Percentiles rank a stretch among this genome's conserved stretches.
Conservation (phyloP, 345 rosid genomes). For the Zanthoxylum bungeanum region DNA sequence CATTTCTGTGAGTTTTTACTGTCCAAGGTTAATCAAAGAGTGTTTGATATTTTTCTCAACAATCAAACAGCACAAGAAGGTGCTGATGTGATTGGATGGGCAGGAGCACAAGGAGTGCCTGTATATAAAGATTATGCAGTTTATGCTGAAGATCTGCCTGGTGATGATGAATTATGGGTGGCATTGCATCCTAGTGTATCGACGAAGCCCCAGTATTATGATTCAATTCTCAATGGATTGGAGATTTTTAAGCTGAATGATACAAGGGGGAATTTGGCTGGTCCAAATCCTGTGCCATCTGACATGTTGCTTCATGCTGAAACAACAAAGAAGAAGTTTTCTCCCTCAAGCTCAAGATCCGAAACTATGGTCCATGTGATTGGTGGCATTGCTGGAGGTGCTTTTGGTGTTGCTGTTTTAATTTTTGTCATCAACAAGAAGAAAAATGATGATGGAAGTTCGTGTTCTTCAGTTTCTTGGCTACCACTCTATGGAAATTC, state of each 20-base stretch:
- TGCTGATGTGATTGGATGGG: constrained; percentile 52
- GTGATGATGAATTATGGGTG: constrained; percentile 33
- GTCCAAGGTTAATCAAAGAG: constrained; percentile 37
- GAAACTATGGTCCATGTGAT: constrained; percentile 8
- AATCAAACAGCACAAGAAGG: constrained; percentile 38
- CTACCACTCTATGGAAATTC: constrained; percentile 40
- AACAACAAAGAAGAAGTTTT: constrained; percentile 11
- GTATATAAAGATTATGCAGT: constrained; percentile 46
- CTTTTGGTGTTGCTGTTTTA: constrained; percentile 29
- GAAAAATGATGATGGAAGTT: background rate
- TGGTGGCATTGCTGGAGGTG: constrained; percentile 41
- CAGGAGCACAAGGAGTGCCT: constrained; percentile 39
- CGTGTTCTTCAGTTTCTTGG: constrained; percentile 19
- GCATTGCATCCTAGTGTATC: constrained; percentile 42
- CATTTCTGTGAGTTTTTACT: constrained; percentile 58
- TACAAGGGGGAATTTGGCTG: constrained; percentile 38
- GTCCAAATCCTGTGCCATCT: constrained; percentile 46
- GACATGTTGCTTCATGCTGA: constrained; percentile 30
- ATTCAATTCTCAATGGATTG: constrained; percentile 47
- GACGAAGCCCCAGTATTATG: constrained; percentile 35
- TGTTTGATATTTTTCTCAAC: constrained; percentile 49
- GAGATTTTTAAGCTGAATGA: constrained; percentile 60
- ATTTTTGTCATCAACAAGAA: constrained; percentile 22
- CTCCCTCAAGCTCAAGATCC: constrained; percentile 15
- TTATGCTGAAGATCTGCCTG: constrained; percentile 20